Evolutionary conservation across 106 monocot genomes (phyloP), one percentile per base, ranked within the genome.

Genomic region (Acanthochlamys bracteata): DNA sequence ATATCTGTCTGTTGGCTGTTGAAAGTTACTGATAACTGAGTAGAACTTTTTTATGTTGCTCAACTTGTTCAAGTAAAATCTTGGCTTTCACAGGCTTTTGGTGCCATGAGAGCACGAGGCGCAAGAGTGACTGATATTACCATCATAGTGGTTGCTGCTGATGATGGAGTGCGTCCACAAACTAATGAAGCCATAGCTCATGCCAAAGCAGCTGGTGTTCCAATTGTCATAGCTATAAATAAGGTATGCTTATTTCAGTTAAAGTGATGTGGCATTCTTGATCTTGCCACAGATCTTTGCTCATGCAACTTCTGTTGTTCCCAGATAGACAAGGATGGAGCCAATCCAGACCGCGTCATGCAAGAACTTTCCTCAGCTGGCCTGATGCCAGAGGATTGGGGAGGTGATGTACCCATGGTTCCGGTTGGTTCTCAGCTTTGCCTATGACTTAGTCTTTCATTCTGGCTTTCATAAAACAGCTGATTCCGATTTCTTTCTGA

Each of bases 81-180:
- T 55, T 19, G 13, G 3, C n/a, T 55, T 21, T 55, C 10, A 21
- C 10, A 93, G 93, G 98, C 98, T 58, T 98, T 98, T 79, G 83
- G 88, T 69, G 88, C 92, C 43, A 98, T 98, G 98, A 88, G 98
- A 54, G 91, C 98, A 54, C 80, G 98, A 46, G 98, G 98, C 61
- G 83, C 98, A 33, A 81, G 79, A 64, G 98, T 98, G 27, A 98
- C 98, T 24, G 98, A 98, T 71, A 88, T 98, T 51, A 59, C 60
- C 65, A 89, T 98, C 26, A 83, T 98, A 70, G 98, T 98, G 55
- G 98, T 98, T 41, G 92, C 98, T 74, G 98, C 98, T 66, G 98
- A 98, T 84, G 98, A 98, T 79, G 98, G 92, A 54, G 98, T 92
- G n/a, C 88, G 80, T 13, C 98, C 92, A 19, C 98, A 98, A 74